phyloP scores from a whole-genome alignment of 257 asterid genomes.

The Jasminum sambac region DNA sequence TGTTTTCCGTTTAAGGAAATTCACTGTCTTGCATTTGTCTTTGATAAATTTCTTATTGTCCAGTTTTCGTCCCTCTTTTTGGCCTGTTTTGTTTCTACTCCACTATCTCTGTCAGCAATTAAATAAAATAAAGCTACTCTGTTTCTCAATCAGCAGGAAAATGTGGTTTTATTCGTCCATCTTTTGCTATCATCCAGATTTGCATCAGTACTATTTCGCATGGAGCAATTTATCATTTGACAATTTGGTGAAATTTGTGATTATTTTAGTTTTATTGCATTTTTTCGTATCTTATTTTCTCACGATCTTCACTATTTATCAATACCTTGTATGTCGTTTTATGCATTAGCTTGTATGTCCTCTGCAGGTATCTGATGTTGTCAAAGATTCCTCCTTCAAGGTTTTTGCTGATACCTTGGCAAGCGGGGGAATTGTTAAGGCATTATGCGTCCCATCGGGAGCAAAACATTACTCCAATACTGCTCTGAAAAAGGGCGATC shows the following conservation, averaged over 20 bases:
- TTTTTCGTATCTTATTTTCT: background rate
- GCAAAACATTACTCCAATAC: constrained; percentile 77
- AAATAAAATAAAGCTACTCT: background rate
- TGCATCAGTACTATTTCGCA: background rate
- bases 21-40: background rate
- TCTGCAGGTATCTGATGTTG: constrained; percentile 72
- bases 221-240: background rate
- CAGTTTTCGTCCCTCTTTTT: background rate
- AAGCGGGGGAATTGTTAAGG: constrained; percentile 68
- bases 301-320: background rate
- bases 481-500: constrained; percentile 89
- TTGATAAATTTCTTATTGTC: constrained; percentile 4
- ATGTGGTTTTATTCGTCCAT: background rate
- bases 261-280: background rate
- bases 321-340: background rate
- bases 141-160: background rate
- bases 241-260: background rate
- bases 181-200: background rate
- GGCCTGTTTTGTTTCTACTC: background rate
- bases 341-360: no score
- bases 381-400: constrained; percentile 78
- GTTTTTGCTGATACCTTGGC: constrained; percentile 75
- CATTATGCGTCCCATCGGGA: constrained; percentile 80
- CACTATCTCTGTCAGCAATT: background rate
- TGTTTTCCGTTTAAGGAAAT: constrained; percentile 10